Percentiles rank a stretch among this genome's conserved stretches.
Conservation (phyloP, 495 filamentous ascomycete genomes). For the Paragyromitra xinjiangensis region DNA sequence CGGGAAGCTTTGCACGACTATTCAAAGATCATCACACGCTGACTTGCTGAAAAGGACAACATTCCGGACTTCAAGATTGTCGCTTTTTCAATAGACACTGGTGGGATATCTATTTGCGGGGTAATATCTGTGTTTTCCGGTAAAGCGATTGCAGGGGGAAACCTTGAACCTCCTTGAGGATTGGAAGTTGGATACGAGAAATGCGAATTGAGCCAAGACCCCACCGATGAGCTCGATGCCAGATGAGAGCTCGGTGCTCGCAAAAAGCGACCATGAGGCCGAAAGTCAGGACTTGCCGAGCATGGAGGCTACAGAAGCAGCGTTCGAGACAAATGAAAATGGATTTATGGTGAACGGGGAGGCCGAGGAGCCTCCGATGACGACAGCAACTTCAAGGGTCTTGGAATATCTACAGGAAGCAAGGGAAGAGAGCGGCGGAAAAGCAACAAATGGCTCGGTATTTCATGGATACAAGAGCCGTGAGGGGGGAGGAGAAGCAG, state of each 20-base stretch:
- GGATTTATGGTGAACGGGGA: slow-evolving; percentile 30
- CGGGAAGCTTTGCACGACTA: slow-evolving; percentile 27
- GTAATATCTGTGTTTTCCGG: slow-evolving; percentile 30
- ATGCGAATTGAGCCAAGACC: slow-evolving; percentile 55
- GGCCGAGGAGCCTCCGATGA: slow-evolving; percentile 19
- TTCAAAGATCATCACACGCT: slow-evolving; percentile 37
- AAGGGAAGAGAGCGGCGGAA: slow-evolving; percentile 43
- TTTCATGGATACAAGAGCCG: slow-evolving; percentile 53
- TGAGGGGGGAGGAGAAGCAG: slow-evolving; percentile 36
- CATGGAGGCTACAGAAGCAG: slow-evolving; percentile 22
- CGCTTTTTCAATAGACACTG: neutral
- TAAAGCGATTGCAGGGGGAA: slow-evolving; percentile 28
- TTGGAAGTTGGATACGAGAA: slow-evolving; percentile 49
- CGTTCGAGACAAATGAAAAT: slow-evolving; percentile 17
- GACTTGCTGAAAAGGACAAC: slow-evolving; percentile 24
- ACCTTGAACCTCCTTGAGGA: slow-evolving; percentile 42
- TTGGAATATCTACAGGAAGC: slow-evolving; percentile 58
- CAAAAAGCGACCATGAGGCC: slow-evolving; percentile 37
- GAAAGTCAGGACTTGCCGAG: slow-evolving; percentile 23
- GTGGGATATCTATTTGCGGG: slow-evolving; percentile 30
- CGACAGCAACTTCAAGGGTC: slow-evolving; percentile 46
- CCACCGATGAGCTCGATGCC: slow-evolving; percentile 58
- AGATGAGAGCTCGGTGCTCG: slow-evolving; percentile 56
- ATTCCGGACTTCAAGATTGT: slow-evolving; percentile 18
- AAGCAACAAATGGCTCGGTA: slow-evolving; percentile 33